A percentile compares a stretch with the other conserved stretches of the same genome.
Evolutionary conservation across 768 basidiomycete genomes (phyloP).

Genomic region (Trametes gibbosa): DNA sequence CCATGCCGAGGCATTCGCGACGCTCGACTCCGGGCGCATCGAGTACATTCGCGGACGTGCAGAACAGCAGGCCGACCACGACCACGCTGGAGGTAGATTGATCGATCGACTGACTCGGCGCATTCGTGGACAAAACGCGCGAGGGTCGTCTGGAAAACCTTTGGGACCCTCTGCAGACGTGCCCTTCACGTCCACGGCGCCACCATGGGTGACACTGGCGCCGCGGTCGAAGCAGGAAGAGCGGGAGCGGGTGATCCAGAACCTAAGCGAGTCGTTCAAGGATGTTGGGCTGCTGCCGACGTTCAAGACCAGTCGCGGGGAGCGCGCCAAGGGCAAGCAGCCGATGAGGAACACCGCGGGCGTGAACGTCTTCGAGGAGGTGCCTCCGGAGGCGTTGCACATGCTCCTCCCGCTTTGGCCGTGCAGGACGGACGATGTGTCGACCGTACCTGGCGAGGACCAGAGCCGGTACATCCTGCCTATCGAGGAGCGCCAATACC

Average conservation of each 20-base stretch:
- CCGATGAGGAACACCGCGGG: constrained; percentile 17
- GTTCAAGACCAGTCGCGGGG: constrained; percentile 21
- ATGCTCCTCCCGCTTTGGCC: constrained; percentile 89
- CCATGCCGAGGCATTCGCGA: constrained; percentile 37
- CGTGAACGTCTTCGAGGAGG: constrained; percentile 32
- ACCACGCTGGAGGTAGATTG: constrained; percentile 14
- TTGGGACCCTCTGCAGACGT: constrained; percentile 12
- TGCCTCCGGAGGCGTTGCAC: constrained; percentile 69
- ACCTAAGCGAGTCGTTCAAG: constrained; percentile 67
- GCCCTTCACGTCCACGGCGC: constrained; percentile 26
- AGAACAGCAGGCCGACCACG: constrained; percentile 21
- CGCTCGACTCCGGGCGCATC: constrained; percentile 31
- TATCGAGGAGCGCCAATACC: constrained; percentile 58
- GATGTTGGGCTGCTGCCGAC: constrained; percentile 76
- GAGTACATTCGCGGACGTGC: constrained; percentile 25
- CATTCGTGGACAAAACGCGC: constrained; percentile 20
- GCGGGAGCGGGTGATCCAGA: constrained; percentile 63
- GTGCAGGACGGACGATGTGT: constrained; percentile 57
- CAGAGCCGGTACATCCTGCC: constrained; percentile 33
- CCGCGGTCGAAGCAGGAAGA: constrained; percentile 66
- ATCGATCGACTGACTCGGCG: constrained; percentile 22
- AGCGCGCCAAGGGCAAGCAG: constrained; percentile 23
- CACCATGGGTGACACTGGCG: constrained; percentile 66
- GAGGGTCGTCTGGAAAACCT: constrained; percentile 12
- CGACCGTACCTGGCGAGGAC: constrained; percentile 22